Conservation (phyloP, 2,329 filamentous ascomycete species). For the Botrytis galanthina region DNA sequence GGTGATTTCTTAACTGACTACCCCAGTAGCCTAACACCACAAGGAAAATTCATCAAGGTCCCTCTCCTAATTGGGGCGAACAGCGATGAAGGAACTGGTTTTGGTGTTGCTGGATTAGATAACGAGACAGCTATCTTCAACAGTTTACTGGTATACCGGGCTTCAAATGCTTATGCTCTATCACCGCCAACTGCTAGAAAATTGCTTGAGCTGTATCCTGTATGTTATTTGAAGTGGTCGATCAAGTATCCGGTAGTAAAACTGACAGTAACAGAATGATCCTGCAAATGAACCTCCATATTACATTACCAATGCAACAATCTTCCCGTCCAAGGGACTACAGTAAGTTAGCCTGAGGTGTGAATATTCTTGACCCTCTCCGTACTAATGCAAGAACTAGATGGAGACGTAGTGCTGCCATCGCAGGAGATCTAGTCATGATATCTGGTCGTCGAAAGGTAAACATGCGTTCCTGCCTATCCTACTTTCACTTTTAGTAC, state of each 20-base stretch:
- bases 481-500: background rate
- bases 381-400: background rate
- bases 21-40: conserved; percentile 45
- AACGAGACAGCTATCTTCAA: conserved; percentile 46
- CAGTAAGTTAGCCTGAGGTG: conserved; percentile 27
- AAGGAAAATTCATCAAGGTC: conserved; percentile 45
- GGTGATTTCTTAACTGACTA: conserved; percentile 49
- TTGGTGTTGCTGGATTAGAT: conserved; percentile 43
- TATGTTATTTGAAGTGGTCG: background rate
- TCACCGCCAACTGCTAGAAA: conserved; percentile 45
- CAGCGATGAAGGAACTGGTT: conserved; percentile 48
- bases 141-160: conserved; percentile 44
- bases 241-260: background rate
- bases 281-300: conserved; percentile 48
- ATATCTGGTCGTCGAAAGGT: conserved; percentile 45
- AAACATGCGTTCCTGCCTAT: background rate
- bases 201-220: conserved; percentile 48
- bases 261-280: conserved; percentile 38
- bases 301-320: conserved; percentile 39
- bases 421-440: conserved; percentile 50
- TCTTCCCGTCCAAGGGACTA: conserved; percentile 39
- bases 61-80: conserved; percentile 50
- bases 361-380: too few species aligned
- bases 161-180: conserved; percentile 43
- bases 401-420: conserved; percentile 47